These are phyloP conservation scores for Cercophora newfieldiana DNA, from an alignment of 495 filamentous ascomycete genomes.

Conservation along the genomic window DNA sequence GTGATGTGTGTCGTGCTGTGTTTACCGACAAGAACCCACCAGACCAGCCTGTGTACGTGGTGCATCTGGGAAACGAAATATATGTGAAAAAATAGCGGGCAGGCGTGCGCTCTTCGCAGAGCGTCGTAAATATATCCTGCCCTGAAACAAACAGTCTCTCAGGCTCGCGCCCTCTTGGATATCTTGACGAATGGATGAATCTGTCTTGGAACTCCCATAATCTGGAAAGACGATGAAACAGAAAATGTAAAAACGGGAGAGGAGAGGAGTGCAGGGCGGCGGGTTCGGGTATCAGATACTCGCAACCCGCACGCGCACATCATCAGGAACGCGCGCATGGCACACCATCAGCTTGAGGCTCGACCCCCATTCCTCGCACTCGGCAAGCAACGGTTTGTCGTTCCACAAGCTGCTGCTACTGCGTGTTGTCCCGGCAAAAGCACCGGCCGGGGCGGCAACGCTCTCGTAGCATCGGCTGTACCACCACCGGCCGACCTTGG, in stretches of 20 bases:
- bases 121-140: neutral
- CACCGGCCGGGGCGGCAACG: conserved; percentile 52
- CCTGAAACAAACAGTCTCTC: neutral
- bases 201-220: neutral
- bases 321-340: conserved; percentile 62
- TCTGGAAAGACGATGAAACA: neutral
- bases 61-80: neutral
- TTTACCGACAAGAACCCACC: conserved; percentile 10
- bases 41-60: conserved; percentile 7
- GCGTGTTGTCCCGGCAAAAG: conserved; percentile 49
- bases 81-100: neutral
- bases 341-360: conserved; percentile 90
- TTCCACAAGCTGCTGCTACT: conserved; percentile 76
- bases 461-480: conserved; percentile 89
- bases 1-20: conserved; percentile 12
- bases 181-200: neutral
- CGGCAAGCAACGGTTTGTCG: conserved; percentile 71
- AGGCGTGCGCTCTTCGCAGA: neutral
- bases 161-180: conserved; percentile 21
- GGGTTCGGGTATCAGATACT: conserved; percentile 38
- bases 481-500: conserved; percentile 94
- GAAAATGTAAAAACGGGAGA: neutral
- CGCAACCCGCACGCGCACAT: conserved; percentile 41
- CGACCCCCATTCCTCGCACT: conserved; percentile 83
- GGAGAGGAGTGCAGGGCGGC: neutral